Base-by-base conservation (phyloP, 306 rosid genomes). In the Quercus mongolica region DNA sequence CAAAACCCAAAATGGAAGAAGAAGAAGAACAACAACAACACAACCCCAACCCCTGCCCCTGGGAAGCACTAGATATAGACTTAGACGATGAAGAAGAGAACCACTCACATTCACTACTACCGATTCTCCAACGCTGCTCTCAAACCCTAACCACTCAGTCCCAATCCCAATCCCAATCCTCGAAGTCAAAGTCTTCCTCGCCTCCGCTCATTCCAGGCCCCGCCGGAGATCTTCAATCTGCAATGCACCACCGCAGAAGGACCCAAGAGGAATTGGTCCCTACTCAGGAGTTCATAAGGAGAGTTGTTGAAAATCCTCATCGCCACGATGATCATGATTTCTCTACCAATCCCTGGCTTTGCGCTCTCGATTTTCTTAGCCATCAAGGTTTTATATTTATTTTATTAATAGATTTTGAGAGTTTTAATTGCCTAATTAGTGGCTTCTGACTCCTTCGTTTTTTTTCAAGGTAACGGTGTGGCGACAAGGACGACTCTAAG, bases 151-250 rank as follows among this genome's bases (percentile, higher is more conserved):
- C 74, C 25, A 35, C 44, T 35, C 44, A 35, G 44, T 78, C 80
- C 52, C 79, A 58, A 25, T 25, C 26, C 83, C 25, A 82, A 30
- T 68, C 83, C 31, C 84, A 46, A 2, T 77, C 78, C 44, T 25
- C 69, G 26, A 67, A 74, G 69, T 56, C 65, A 38, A 4, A 79
- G 10, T 56, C 71, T 35, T 1, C 85, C 4, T 31, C 84, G 20
- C 72, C 71, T 31, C 41, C 23, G 13, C 84, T 86, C 31, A 88
- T 94, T 87, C 95, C 97, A 0, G 97, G 97, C 3, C 99, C 97
- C 5, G 98, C 98, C 73, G 94, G 97, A 51, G 84, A 85, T 0
- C 80, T 91, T 41, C 99, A 92, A 75, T 81, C 90, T 5, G 97
- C 93, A 63, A 88, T 90, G 88, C 87, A 80, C 68, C 87, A 80